Conservation (phyloP, 805 yeast species). For the Candida piceae region DNA sequence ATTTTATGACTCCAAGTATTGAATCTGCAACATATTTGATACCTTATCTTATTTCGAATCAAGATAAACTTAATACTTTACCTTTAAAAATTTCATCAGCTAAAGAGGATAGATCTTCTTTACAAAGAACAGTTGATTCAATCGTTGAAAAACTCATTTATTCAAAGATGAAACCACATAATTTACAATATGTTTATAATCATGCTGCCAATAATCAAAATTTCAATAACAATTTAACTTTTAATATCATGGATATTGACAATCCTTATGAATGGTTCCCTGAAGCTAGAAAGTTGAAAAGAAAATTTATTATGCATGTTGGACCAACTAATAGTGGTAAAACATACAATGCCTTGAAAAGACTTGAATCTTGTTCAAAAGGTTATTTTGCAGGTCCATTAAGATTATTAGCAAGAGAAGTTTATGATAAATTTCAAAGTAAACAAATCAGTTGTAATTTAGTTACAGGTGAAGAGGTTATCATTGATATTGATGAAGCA, state of each 20-base stretch:
- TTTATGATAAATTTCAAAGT: slow-evolving; percentile 71
- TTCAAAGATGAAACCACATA: slow-evolving; percentile 26
- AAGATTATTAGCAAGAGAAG: slow-evolving; percentile 84
- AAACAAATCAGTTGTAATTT: slow-evolving; percentile 73
- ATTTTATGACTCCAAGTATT: slow-evolving; percentile 11
- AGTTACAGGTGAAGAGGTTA: slow-evolving; percentile 93
- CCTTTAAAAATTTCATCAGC: slow-evolving; percentile 9
- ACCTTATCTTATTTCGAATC: slow-evolving; percentile 8
- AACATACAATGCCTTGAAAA: slow-evolving; percentile 75
- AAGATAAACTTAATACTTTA: slow-evolving; percentile 5
- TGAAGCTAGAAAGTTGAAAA: slow-evolving; percentile 68
- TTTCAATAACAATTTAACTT: slow-evolving; percentile 29
- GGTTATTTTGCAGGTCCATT: slow-evolving; percentile 96
- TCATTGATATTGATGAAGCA: slow-evolving; percentile 58
- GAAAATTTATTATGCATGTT: slow-evolving; percentile 85
- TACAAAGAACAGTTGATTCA: slow-evolving; percentile 16
- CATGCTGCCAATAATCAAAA: slow-evolving; percentile 29
- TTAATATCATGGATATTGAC: slow-evolving; percentile 39
- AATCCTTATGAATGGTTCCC: slow-evolving; percentile 82
- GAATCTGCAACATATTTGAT: slow-evolving; percentile 8
- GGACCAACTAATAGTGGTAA: slow-evolving; percentile 99
- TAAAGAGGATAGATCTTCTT: slow-evolving; percentile 2
- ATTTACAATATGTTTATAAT: slow-evolving; percentile 23
- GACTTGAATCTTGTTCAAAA: slow-evolving; percentile 55
- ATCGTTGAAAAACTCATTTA: slow-evolving; percentile 27